Evolutionary conservation across 75 land plant genomes (phyloP).

Genomic region (Chamaecyparis obtusa): DNA sequence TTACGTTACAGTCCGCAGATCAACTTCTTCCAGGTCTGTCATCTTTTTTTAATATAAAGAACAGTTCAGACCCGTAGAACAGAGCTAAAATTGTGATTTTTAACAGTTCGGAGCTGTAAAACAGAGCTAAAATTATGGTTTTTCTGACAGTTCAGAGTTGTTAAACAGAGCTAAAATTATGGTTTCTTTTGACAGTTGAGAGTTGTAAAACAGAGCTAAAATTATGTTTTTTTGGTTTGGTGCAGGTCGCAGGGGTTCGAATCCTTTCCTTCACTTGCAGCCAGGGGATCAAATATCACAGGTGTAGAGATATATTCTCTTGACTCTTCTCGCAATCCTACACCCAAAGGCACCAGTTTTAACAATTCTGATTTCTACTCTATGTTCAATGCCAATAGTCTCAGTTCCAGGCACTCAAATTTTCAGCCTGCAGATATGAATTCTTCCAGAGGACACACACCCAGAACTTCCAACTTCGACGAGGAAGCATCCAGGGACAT

Average conservation of each 20-base stretch:
- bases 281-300: slow-evolving; percentile 70
- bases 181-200: too few species aligned
- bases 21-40: slow-evolving; percentile 55
- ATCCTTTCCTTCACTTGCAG: slow-evolving; percentile 32
- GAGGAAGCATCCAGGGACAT: background rate
- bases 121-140: too few species aligned
- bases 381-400: slow-evolving; percentile 33
- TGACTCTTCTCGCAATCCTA: slow-evolving; percentile 74
- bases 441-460: slow-evolving; percentile 73
- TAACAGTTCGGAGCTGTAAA: too few species aligned
- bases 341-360: slow-evolving; percentile 82
- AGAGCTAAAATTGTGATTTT: too few species aligned
- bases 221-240: slow-evolving; percentile 44
- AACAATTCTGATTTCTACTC: slow-evolving; percentile 77
- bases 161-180: too few species aligned
- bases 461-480: slow-evolving; percentile 47
- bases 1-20: slow-evolving; percentile 63
- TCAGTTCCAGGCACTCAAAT: slow-evolving; percentile 34
- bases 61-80: too few species aligned
- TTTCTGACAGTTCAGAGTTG: too few species aligned
- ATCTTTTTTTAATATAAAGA: slow-evolving; percentile 20
- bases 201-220: too few species aligned
- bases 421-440: slow-evolving; percentile 52
- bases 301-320: slow-evolving; percentile 87
- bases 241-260: slow-evolving; percentile 17